A percentile compares a stretch with the other conserved stretches of the same genome.
These are phyloP conservation scores for Pseudotsuga menziesii DNA, from an alignment of 75 land plant genomes.

Conservation along the genomic window DNA sequence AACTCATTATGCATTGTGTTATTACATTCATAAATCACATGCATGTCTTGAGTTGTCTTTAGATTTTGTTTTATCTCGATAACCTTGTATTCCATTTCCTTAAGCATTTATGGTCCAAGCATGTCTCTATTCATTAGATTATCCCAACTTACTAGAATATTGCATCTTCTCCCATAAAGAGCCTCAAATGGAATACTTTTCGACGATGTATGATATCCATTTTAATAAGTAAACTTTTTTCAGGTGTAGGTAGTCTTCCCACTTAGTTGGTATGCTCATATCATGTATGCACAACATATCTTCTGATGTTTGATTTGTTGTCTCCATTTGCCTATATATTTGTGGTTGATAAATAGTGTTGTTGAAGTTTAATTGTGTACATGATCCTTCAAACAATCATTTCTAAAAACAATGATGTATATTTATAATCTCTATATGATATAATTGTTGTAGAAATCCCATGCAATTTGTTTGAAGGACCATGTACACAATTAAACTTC, in stretches of 20 bases:
- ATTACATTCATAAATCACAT: neutral
- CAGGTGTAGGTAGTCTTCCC: neutral
- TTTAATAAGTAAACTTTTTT: no score
- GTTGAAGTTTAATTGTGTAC: no score
- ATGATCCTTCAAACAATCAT: neutral
- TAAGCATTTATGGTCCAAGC: neutral
- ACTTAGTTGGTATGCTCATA: neutral
- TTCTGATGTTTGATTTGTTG: neutral
- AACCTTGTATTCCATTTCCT: neutral
- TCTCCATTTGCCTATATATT: no score
- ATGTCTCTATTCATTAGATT: no score
- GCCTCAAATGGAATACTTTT: neutral
- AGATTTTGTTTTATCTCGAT: no score
- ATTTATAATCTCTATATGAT: no score
- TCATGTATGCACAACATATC: neutral
- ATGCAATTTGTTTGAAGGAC: no score
- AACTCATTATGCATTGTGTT: neutral
- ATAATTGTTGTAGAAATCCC: no score
- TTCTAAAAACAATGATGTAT: neutral
- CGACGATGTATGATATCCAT: neutral
- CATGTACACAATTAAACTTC: no score
- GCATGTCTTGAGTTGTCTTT: neutral
- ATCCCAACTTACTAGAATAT: no score
- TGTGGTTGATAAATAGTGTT: neutral
- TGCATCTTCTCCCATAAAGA: neutral